A percentile compares a stretch with the other conserved stretches of the same genome.
Evolutionary conservation across 768 basidiomycete species (phyloP).

Genomic region (Pulveroboletus ravenelii): DNA sequence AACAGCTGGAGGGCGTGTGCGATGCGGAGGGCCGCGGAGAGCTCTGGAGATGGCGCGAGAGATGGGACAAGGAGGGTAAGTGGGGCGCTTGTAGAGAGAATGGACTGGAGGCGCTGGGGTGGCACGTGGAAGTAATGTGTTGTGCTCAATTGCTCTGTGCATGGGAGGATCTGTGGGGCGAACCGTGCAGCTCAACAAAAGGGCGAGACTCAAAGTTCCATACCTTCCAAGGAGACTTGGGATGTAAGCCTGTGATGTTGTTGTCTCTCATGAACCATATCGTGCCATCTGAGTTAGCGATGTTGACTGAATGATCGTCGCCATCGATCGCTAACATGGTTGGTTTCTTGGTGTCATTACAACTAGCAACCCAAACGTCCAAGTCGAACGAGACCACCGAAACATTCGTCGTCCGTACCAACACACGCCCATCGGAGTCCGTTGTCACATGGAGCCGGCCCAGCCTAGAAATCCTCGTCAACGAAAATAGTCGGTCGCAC

Average conservation of each 20-base stretch:
- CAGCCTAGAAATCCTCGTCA: conserved; percentile 7
- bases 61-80: conserved; percentile 55
- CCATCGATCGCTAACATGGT: conserved; percentile 13
- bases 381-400: conserved; percentile 20
- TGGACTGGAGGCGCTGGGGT: conserved; percentile 52
- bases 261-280: conserved; percentile 11
- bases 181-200: not conserved
- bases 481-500: not conserved
- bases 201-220: not conserved
- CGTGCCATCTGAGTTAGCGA: not conserved
- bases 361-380: not conserved
- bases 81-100: conserved; percentile 52
- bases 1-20: conserved; percentile 64
- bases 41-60: conserved; percentile 27
- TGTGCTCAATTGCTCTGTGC: not conserved
- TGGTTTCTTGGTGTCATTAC: not conserved
- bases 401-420: conserved; percentile 24
- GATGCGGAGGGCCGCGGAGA: conserved; percentile 58
- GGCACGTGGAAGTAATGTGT: conserved; percentile 4
- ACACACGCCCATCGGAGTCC: conserved; percentile 2
- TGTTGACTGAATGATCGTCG: not conserved
- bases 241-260: not conserved
- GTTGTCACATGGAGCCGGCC: conserved; percentile 19
- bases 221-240: conserved; percentile 24
- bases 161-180: conserved; percentile 5